phyloP scores from a whole-genome alignment of 2,329 filamentous ascomycete species.

The Penicillium concentricum region DNA sequence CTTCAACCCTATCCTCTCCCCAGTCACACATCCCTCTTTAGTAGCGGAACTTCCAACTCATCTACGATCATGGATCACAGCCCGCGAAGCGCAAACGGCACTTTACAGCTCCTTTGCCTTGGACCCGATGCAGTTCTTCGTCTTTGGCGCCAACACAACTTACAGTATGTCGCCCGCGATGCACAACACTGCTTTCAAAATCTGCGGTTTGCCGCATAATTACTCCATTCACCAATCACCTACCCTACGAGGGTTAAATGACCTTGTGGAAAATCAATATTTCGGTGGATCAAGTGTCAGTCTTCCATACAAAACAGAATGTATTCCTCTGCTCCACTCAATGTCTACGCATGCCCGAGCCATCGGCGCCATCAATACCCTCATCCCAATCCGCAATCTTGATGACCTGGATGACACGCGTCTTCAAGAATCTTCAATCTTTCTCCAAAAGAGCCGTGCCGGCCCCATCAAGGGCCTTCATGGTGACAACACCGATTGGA shows the following conservation, averaged over 20 bases:
- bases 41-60: constrained; percentile 44
- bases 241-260: constrained; percentile 62
- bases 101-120: constrained; percentile 66
- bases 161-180: constrained; percentile 76
- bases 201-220: constrained; percentile 66
- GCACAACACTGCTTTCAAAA: constrained; percentile 69
- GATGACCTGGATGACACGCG: constrained; percentile 52
- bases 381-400: constrained; percentile 67
- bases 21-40: constrained; percentile 55
- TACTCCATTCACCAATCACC: constrained; percentile 65
- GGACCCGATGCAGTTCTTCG: constrained; percentile 69
- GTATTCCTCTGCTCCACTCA: constrained; percentile 63
- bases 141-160: constrained; percentile 69
- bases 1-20: constrained; percentile 65
- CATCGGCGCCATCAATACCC: constrained; percentile 74
- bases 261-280: constrained; percentile 62
- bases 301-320: constrained; percentile 71
- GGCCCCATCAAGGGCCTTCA: constrained; percentile 69
- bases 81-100: constrained; percentile 62
- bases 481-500: constrained; percentile 80
- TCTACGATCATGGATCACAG: constrained; percentile 56
- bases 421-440: constrained; percentile 57
- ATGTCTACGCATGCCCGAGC: constrained; percentile 70
- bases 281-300: constrained; percentile 73
- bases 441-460: constrained; percentile 60